phyloP scores from a whole-genome alignment of 2,329 filamentous ascomycete genomes.

The Aspergillus ochraceus region DNA sequence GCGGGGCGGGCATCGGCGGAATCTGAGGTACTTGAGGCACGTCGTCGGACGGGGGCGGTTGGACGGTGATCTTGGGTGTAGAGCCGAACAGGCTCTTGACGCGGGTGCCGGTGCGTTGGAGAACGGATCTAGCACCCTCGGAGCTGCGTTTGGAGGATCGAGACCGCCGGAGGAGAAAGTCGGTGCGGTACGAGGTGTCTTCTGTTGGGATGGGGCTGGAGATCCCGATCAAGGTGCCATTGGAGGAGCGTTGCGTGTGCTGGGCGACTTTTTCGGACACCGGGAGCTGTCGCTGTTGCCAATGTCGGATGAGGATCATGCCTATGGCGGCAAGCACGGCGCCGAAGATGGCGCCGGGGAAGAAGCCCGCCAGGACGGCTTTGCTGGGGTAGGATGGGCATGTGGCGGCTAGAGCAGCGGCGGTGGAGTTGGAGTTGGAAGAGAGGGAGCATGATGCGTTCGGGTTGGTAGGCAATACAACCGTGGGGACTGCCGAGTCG shows the following conservation, averaged over 20 bases:
- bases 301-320: conserved; percentile 37
- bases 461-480: conserved; percentile 14
- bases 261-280: conserved; percentile 23
- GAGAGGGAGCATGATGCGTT: conserved; percentile 8
- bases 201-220: conserved; percentile 46
- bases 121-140: conserved; percentile 29
- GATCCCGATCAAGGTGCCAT: conserved; percentile 36
- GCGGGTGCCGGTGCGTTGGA: conserved; percentile 36
- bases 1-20: conserved; percentile 19
- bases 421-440: neutral
- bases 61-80: conserved; percentile 15
- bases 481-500: neutral
- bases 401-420: neutral
- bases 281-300: conserved; percentile 19
- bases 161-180: conserved; percentile 41
- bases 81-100: conserved; percentile 39
- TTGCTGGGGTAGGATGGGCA: conserved; percentile 42
- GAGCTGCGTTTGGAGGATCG: conserved; percentile 23
- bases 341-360: conserved; percentile 47
- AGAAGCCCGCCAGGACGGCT: conserved; percentile 47
- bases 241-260: conserved; percentile 34
- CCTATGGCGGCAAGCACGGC: conserved; percentile 56
- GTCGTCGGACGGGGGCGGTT: conserved; percentile 8
- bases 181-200: conserved; percentile 44
- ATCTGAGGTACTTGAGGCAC: neutral